Conservation (phyloP, 176 grass and related monocot species). For the Eragrostis nindensis region DNA sequence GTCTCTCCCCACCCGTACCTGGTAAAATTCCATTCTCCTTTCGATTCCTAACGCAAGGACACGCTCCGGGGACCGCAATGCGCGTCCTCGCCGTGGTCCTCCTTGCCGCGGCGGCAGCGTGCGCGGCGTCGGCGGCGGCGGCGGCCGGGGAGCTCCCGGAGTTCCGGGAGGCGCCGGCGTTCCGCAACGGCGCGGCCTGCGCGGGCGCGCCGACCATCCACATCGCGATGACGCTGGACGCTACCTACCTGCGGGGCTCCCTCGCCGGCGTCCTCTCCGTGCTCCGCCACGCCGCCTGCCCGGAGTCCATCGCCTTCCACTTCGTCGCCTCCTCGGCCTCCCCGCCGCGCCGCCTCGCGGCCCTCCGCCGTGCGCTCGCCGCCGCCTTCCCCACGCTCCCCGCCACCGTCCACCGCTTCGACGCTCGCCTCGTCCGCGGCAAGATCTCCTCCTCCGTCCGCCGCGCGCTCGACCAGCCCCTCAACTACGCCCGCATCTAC, state of each 20-base stretch:
- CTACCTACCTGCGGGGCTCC: slow-evolving; percentile 91
- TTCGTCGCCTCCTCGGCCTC: slow-evolving; percentile 78
- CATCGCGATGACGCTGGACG: slow-evolving; percentile 95
- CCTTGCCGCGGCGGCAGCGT: not conserved
- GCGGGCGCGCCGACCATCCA: slow-evolving; percentile 65
- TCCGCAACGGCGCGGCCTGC: slow-evolving; percentile 87
- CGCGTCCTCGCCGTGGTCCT: slow-evolving; percentile 43
- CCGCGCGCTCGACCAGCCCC: slow-evolving; percentile 95
- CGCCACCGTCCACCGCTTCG: slow-evolving; percentile 80
- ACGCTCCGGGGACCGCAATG: slow-evolving; percentile 42
- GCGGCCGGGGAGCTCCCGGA: slow-evolving; percentile 55
- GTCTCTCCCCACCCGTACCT: slow-evolving; percentile 12
- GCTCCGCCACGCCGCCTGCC: slow-evolving; percentile 91
- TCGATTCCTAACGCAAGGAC: not conserved
- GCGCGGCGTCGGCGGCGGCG: not conserved
- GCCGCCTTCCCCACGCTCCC: slow-evolving; percentile 86
- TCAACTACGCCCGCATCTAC: slow-evolving; percentile 99
- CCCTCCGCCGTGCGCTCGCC: slow-evolving; percentile 63
- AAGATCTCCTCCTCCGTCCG: slow-evolving; percentile 94
- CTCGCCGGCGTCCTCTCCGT: slow-evolving; percentile 91
- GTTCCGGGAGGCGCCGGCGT: slow-evolving; percentile 87
- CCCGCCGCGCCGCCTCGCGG: slow-evolving; percentile 58
- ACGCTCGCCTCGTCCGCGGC: slow-evolving; percentile 77
- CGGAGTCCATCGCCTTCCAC: slow-evolving; percentile 89
- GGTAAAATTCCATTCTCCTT: slow-evolving; percentile 23